Percentiles rank a stretch among this genome's conserved stretches.
These are phyloP conservation scores for Fusarium tanahbumbuense DNA, from an alignment of 2,329 filamentous ascomycete species.

Conservation along the genomic window DNA sequence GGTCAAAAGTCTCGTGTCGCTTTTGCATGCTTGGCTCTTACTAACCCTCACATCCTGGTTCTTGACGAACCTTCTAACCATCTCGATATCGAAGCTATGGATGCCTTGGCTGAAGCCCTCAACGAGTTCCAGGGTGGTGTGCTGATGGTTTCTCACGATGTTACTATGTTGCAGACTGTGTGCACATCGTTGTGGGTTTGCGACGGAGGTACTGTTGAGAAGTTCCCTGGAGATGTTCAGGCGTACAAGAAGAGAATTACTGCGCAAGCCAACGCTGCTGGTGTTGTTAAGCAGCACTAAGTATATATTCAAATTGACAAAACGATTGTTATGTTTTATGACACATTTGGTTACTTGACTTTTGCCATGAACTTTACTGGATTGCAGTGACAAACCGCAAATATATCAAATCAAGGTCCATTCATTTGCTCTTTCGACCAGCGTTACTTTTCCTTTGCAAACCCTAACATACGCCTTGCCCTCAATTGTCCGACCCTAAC, in stretches of 20 bases:
- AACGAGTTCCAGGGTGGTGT: conserved; percentile 92
- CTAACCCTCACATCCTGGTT: conserved; percentile 95
- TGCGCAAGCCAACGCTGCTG: conserved; percentile 86
- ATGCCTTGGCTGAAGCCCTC: conserved; percentile 87
- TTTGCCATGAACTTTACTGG: neutral
- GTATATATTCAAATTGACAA: conserved; percentile 18
- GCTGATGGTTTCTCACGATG: conserved; percentile 98
- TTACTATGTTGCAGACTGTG: conserved; percentile 97
- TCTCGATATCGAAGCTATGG: conserved; percentile 99
- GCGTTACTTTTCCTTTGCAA: neutral
- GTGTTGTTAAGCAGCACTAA: conserved; percentile 79
- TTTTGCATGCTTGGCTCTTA: conserved; percentile 94
- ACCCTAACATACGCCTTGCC: conserved; percentile 11
- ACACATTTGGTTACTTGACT: neutral
- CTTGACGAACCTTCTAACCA: conserved; percentile 99
- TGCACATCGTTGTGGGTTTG: conserved; percentile 97
- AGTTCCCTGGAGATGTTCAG: conserved; percentile 95
- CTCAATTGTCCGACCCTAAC: conserved; percentile 8
- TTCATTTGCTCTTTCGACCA: neutral
- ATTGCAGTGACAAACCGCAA: neutral
- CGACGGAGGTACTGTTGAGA: conserved; percentile 91
- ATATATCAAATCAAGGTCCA: neutral
- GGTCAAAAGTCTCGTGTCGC: conserved; percentile 98
- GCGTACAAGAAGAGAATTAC: conserved; percentile 97
- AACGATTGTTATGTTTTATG: neutral